Evolutionary conservation across 352 stramenopile species (phyloP).

Genomic region (Globisporangium perplexum): DNA sequence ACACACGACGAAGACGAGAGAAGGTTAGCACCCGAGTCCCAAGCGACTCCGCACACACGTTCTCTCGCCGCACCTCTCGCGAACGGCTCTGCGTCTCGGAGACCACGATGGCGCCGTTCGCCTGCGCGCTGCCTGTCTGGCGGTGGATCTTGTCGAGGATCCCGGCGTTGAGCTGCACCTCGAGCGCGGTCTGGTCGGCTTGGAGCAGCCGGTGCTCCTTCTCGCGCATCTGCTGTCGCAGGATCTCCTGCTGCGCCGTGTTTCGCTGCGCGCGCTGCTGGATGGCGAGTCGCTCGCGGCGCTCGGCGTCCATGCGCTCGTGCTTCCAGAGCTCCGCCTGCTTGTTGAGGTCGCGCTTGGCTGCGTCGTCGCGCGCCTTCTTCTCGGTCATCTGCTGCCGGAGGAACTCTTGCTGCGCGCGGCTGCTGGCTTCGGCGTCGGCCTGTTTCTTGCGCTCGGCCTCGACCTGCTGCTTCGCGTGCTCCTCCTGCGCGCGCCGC

Average conservation of each 20-base stretch:
- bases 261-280: constrained; percentile 52
- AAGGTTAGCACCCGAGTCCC: background rate
- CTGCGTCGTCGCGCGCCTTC: constrained; percentile 39
- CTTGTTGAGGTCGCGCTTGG: constrained; percentile 63
- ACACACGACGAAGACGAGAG: constrained; percentile 1
- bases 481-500: constrained; percentile 58
- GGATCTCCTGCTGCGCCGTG: constrained; percentile 49
- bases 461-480: constrained; percentile 48
- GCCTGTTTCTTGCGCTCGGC: constrained; percentile 43
- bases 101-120: constrained; percentile 47
- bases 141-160: constrained; percentile 72
- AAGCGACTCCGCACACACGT: background rate
- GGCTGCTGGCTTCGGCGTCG: constrained; percentile 43
- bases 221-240: constrained; percentile 67
- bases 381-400: constrained; percentile 68
- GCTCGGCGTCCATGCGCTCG: constrained; percentile 55
- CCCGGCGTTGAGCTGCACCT: constrained; percentile 69
- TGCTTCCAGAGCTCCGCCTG: constrained; percentile 78
- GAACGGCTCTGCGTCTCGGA: constrained; percentile 70
- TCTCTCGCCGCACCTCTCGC: constrained; percentile 34
- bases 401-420: constrained; percentile 48
- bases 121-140: constrained; percentile 28
- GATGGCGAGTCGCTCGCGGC: constrained; percentile 35
- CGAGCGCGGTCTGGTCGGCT: constrained; percentile 61
- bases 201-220: constrained; percentile 52